Conservation (phyloP, 169 alveolate genomes). For the Theileria parva region DNA sequence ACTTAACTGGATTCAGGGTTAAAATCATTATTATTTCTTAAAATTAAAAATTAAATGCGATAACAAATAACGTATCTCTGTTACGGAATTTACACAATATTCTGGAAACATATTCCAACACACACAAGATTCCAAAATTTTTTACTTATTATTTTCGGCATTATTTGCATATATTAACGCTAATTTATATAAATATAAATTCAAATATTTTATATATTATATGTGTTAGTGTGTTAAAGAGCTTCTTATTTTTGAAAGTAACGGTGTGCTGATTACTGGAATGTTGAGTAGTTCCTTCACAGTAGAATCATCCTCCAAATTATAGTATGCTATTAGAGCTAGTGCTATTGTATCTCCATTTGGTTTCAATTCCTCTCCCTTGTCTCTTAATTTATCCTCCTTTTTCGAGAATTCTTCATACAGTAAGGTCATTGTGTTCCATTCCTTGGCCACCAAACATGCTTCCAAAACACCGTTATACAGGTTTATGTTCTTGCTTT, state of each 20-base stretch:
- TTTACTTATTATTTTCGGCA: too few species aligned
- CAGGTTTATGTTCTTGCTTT: constrained; percentile 18
- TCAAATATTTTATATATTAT: constrained; percentile 7
- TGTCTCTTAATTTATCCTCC: constrained; percentile 1
- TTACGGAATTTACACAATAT: not conserved
- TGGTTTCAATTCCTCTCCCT: not conserved
- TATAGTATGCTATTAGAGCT: constrained; percentile 35
- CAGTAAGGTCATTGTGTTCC: constrained; percentile 47
- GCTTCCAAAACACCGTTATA: constrained; percentile 54
- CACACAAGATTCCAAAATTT: constrained; percentile 7
- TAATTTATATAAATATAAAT: not conserved
- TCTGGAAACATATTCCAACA: constrained; percentile 6
- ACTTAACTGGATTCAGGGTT: not conserved
- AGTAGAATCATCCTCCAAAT: constrained; percentile 22
- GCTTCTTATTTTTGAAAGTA: constrained; percentile 46
- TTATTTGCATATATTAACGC: not conserved
- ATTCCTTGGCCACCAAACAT: constrained; percentile 45
- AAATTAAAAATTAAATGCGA: not conserved
- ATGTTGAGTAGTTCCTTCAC: constrained; percentile 21
- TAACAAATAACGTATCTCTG: not conserved
- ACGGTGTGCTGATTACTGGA: constrained; percentile 47
- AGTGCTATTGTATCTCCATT: constrained; percentile 61
- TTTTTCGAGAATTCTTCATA: constrained; percentile 21
- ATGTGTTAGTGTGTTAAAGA: not conserved
- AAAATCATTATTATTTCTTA: not conserved